Evolutionary conservation across 345 rosid genomes (phyloP), one percentile per base, ranked within the genome.

Genomic region (Psidium friedrichsthalianum): DNA sequence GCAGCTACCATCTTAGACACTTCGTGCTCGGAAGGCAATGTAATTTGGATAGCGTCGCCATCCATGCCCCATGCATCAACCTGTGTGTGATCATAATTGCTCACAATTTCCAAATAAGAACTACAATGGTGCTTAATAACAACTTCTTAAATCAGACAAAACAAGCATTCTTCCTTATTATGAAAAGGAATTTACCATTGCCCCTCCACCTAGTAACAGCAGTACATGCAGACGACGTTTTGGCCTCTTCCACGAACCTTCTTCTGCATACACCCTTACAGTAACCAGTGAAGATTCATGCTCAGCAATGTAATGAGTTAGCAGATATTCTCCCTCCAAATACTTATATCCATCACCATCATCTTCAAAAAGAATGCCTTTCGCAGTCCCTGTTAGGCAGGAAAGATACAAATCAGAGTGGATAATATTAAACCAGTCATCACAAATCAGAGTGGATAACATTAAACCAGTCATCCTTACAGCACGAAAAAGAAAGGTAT

Each of bases 261-360:
- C 95, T 55, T 93, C 88, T 88, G 90, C 86, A 16, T 90, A 90
- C 86, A 96, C 89, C 86, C 91, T 92, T 49, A 95, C 86, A 11
- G 94, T 92, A 90, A 93, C 97, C 56, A 87, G 87, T 29, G 97
- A 93, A 83, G 91, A 89, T 57, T 93, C 86, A 59, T 83, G 90
- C 87, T 94, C 95, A 59, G 98, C 98, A 53, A 88, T 86, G 86
- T 94, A 95, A 85, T 93, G 89, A 22, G 96, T 93, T 84, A 93
- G 87, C 85, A 95, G 90, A 90, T 88, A 95, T 86, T 87, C 85
- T 85, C 98, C 97, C 80, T 92, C 84, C 57, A 88, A 86, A 88
- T 93, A 96, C 82, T 93, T 97, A 91, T 93, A 94, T 83, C 98
- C 98, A 90, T 96, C 99, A 85, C 98, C 99, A 80, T 92, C 95